Conservation (phyloP, 305 asterid genomes). For the Ajuga reptans region DNA sequence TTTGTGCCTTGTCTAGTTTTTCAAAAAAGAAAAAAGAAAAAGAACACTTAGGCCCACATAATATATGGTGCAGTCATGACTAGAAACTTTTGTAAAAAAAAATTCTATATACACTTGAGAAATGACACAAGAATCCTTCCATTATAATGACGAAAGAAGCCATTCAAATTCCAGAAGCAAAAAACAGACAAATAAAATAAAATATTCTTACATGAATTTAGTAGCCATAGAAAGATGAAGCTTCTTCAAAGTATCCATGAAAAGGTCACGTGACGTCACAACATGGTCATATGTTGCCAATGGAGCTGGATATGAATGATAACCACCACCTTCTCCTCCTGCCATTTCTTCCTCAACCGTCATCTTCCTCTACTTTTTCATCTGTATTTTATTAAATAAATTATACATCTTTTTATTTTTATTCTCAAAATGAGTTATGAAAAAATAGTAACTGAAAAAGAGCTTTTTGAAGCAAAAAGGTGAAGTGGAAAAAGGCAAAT, state of each 20-base stretch:
- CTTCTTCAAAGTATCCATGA: constrained; percentile 60
- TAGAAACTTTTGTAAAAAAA: no score
- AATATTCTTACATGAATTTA: constrained; percentile 64
- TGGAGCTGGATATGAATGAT: constrained; percentile 60
- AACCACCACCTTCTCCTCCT: constrained; percentile 26
- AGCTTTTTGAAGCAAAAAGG: neutral
- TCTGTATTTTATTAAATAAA: no score
- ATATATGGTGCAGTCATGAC: no score
- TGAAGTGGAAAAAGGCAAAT: neutral
- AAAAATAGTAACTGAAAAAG: neutral
- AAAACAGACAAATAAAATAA: neutral
- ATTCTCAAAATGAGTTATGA: no score
- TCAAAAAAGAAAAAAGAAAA: no score
- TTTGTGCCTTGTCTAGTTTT: no score
- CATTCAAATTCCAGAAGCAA: no score
- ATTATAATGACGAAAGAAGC: neutral
- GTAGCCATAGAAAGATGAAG: constrained; percentile 70
- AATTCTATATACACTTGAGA: no score
- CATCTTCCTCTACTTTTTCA: constrained; percentile 1
- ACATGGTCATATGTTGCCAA: constrained; percentile 56
- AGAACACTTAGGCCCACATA: no score
- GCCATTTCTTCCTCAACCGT: constrained; percentile 30
- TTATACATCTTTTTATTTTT: no score
- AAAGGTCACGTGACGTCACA: constrained; percentile 39
- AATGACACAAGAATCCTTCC: neutral